Evolutionary conservation across 805 yeast species (phyloP).

Genomic region (Kuraishia cidri): DNA sequence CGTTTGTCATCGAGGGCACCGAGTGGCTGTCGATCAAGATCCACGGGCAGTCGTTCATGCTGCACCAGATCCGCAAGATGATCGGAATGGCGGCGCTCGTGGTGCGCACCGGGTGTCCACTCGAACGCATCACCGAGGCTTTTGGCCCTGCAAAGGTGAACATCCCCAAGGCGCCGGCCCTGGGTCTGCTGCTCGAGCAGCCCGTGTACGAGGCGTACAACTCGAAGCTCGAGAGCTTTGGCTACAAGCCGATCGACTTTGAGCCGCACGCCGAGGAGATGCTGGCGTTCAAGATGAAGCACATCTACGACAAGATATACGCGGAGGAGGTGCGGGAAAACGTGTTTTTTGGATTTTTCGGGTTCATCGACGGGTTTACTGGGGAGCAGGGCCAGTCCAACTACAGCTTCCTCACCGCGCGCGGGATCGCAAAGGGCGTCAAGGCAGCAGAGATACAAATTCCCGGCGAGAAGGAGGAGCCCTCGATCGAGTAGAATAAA

Average conservation of each 20-base stretch:
- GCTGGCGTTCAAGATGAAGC: conserved; percentile 79
- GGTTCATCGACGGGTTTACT: conserved; percentile 77
- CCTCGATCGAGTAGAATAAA: conserved; percentile 5
- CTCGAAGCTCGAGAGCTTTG: conserved; percentile 57
- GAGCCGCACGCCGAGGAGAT: conserved; percentile 57
- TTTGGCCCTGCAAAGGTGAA: conserved; percentile 69
- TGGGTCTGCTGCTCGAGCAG: conserved; percentile 81
- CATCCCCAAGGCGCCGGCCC: conserved; percentile 96
- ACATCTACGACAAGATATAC: conserved; percentile 87
- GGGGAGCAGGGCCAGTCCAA: conserved; percentile 55
- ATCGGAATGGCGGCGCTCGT: conserved; percentile 88
- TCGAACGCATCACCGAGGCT: conserved; percentile 66
- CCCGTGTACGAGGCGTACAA: conserved; percentile 91
- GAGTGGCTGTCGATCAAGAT: conserved; percentile 96
- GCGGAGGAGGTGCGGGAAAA: conserved; percentile 84
- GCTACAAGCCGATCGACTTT: conserved; percentile 70
- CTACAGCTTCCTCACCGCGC: conserved; percentile 49
- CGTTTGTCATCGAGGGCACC: conserved; percentile 85
- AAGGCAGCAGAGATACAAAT: conserved; percentile 10
- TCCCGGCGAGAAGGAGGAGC: conserved; percentile 11
- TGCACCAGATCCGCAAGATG: conserved; percentile 97
- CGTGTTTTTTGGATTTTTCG: conserved; percentile 83
- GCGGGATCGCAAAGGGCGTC: conserved; percentile 23
- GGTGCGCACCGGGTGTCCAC: conserved; percentile 80
- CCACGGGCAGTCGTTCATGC: conserved; percentile 97